phyloP scores from a whole-genome alignment of 1,284 basidiomycete genomes.

The Peniophora sp. region DNA sequence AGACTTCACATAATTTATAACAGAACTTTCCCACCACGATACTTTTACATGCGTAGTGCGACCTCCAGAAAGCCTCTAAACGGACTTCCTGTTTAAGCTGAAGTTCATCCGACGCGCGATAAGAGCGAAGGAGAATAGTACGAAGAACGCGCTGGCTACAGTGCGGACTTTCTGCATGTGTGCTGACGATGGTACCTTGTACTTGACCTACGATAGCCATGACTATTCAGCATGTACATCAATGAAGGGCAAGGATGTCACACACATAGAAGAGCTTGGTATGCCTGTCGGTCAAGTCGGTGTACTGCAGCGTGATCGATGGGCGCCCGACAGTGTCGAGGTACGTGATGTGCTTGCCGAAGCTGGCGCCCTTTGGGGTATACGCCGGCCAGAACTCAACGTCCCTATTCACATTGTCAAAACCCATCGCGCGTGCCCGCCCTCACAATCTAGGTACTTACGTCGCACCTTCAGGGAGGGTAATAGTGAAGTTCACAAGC shows the following conservation, averaged over 20 bases:
- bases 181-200: slow-evolving; percentile 69
- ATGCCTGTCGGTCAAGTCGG: slow-evolving; percentile 74
- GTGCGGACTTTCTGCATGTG: slow-evolving; percentile 80
- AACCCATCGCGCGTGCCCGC: not conserved
- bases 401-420: slow-evolving; percentile 52
- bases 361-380: slow-evolving; percentile 50
- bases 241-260: slow-evolving; percentile 10
- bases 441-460: no score
- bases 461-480: slow-evolving; percentile 92
- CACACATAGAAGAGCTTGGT: slow-evolving; percentile 66
- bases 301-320: slow-evolving; percentile 66
- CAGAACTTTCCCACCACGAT: not conserved
- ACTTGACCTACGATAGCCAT: slow-evolving; percentile 58
- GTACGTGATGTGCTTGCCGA: slow-evolving; percentile 75
- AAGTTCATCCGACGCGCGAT: slow-evolving; percentile 59
- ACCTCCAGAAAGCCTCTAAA: no score
- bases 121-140: slow-evolving; percentile 55
- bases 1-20: not conserved
- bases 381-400: slow-evolving; percentile 77
- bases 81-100: slow-evolving; percentile 43
- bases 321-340: slow-evolving; percentile 92
- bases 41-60: no score
- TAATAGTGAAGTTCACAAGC: slow-evolving; percentile 71
- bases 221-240: slow-evolving; percentile 3
- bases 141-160: slow-evolving; percentile 61